Percentiles rank a stretch among this genome's conserved stretches.
Evolutionary conservation across 352 stramenopile genomes (phyloP).

Genomic region (Phytopythium oedochilum): DNA sequence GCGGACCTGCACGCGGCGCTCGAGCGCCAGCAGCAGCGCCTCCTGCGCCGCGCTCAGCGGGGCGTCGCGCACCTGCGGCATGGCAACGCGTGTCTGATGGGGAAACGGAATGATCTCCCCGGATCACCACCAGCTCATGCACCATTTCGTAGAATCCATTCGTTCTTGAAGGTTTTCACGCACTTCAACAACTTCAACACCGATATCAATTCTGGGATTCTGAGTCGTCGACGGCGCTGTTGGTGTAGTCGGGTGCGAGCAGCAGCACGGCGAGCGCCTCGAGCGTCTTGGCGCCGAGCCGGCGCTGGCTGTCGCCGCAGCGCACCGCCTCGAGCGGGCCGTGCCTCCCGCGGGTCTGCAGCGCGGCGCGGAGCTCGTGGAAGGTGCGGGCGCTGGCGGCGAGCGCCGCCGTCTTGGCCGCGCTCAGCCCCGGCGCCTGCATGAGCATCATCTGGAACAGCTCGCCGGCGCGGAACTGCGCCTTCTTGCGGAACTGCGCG

Average conservation of each 20-base stretch:
- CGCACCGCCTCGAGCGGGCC: slow-evolving; percentile 38
- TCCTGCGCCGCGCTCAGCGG: slow-evolving; percentile 43
- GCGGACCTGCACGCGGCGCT: slow-evolving; percentile 52
- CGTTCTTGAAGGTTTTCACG: no score
- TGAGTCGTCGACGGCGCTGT: slow-evolving; percentile 7
- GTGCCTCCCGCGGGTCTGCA: slow-evolving; percentile 25
- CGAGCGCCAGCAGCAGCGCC: slow-evolving; percentile 45
- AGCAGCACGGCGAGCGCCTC: slow-evolving; percentile 29
- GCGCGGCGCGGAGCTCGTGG: slow-evolving; percentile 31
- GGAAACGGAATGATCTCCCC: no score
- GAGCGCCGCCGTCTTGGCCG: slow-evolving; percentile 43
- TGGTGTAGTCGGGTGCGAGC: slow-evolving; percentile 26
- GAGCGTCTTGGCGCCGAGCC: slow-evolving; percentile 31
- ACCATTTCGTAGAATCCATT: no score
- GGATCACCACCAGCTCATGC: no score
- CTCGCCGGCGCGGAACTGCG: slow-evolving; percentile 61
- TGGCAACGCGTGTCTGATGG: neutral
- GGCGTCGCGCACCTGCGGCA: slow-evolving; percentile 30
- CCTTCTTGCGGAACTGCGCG: slow-evolving; percentile 69
- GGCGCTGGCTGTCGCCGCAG: slow-evolving; percentile 42
- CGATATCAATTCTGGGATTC: neutral
- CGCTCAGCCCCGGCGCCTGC: slow-evolving; percentile 59
- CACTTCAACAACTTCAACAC: no score
- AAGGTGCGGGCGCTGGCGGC: slow-evolving; percentile 45
- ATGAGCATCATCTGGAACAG: slow-evolving; percentile 85